Base-by-base conservation (phyloP, 768 basidiomycete species). In the Dendrothele bispora region DNA sequence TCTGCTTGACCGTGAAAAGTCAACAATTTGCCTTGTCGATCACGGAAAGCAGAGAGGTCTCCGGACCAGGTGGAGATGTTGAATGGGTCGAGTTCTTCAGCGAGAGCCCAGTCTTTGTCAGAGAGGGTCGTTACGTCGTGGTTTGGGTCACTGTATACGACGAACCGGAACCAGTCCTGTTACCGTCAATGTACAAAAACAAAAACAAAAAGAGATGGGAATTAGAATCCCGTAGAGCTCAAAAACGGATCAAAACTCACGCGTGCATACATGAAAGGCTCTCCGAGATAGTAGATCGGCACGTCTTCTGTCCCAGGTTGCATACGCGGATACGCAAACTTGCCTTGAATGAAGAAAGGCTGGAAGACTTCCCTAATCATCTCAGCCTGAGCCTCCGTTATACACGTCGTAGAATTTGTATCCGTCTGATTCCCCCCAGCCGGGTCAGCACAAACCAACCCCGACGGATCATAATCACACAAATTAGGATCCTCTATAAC, bases 401-500 rank as follows among this genome's bases (percentile, higher is more conserved):
- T 41, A 49, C 58, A 60, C 7, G 20, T 38, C 35, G 32, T n/a
- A n/a, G n/a, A n/a, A n/a, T n/a, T n/a, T n/a, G n/a, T n/a, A n/a
- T n/a, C 4, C 20, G 18, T 50, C 4, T 46, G 25, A 7, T 28
- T 36, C 22, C 39, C 18, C 14, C 20, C 26, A 6, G 43, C 36
- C 17, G 25, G 20, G n/a, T n/a, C n/a, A n/a, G n/a, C n/a, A 36
- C 58, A 60, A 3, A 55, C 43, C n/a, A 60, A 36, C 11, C 44
- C 38, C 27, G 55, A 52, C 5, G 57, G 55, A 5, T 43, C 44
- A 39, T 58, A 60, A 36, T 51, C 48, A 39, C 59, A 60, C 25
- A 48, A 25, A 34, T 53, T 46, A 4, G 59, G 59, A 39, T 60
- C 57, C 17, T 51, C 50, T 10, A 60, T 49, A n/a, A 60, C 41